A percentile compares a stretch with the other conserved stretches of the same genome.
Conservation (phyloP, 208 protist genomes). For the Endotrypanum monterogeii region DNA sequence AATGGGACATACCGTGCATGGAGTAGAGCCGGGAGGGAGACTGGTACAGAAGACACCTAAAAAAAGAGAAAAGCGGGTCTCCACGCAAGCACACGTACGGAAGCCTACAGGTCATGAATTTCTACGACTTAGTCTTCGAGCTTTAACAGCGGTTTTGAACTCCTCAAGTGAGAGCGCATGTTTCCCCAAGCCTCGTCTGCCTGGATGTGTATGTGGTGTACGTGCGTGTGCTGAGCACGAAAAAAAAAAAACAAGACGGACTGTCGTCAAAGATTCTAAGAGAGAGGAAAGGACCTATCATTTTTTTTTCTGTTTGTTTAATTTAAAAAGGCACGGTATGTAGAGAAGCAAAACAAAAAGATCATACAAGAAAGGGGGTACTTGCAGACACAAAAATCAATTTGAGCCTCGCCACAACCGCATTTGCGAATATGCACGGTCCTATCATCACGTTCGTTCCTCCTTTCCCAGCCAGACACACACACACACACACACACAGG, state of each 20-base stretch:
- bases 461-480: background rate
- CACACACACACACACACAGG: too few relatives aligned
- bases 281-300: background rate
- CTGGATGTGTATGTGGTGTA: too few relatives aligned
- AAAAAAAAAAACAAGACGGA: background rate
- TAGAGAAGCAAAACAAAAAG: background rate
- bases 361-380: background rate
- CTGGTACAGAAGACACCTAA: background rate
- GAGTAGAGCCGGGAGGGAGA: background rate
- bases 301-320: background rate
- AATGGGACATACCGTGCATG: background rate
- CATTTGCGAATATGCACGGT: background rate
- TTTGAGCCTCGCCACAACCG: background rate
- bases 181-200: background rate
- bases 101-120: background rate
- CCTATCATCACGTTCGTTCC: background rate
- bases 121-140: background rate
- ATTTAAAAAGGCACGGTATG: background rate
- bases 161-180: background rate
- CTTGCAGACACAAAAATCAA: too few relatives aligned
- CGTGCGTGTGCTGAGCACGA: background rate
- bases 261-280: background rate
- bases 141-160: background rate
- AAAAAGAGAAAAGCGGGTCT: background rate
- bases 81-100: background rate